Conservation (phyloP, 1,284 basidiomycete genomes). For the Apiotrichum brassicae region DNA sequence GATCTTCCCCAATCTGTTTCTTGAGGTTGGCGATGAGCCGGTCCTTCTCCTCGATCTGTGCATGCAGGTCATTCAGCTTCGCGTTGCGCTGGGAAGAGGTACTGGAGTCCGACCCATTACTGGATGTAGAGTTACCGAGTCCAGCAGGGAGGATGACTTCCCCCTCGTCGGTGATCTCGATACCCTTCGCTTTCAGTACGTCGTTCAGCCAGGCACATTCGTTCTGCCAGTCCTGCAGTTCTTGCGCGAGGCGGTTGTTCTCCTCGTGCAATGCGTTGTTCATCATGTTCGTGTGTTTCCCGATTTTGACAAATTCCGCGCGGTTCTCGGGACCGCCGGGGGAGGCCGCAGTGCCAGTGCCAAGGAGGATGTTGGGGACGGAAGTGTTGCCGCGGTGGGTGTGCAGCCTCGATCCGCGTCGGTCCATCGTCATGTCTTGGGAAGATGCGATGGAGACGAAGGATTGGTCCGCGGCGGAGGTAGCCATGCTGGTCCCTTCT, state of each 20-base stretch:
- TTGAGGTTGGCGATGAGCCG: conserved; percentile 20
- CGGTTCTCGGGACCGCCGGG: conserved; percentile 25
- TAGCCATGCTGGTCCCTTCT: conserved; percentile 15
- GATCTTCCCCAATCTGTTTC: conserved; percentile 3
- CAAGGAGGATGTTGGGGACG: conserved; percentile 35
- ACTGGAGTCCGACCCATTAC: background rate
- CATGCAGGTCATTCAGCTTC: conserved; percentile 25
- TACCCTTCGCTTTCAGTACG: conserved; percentile 26
- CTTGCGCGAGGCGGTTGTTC: conserved; percentile 36
- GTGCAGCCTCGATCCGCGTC: conserved; percentile 25
- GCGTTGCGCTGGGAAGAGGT: background rate
- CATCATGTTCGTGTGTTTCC: conserved; percentile 45
- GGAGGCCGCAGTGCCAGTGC: conserved; percentile 11
- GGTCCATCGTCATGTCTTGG: conserved; percentile 42
- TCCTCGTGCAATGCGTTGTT: conserved; percentile 41
- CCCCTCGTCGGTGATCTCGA: conserved; percentile 28
- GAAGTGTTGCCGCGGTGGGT: conserved; percentile 37
- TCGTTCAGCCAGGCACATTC: conserved; percentile 27
- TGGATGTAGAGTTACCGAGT: background rate
- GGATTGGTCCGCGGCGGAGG: conserved; percentile 25
- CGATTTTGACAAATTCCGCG: conserved; percentile 42
- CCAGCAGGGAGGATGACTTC: background rate
- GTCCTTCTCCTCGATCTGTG: conserved; percentile 27
- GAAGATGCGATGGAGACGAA: conserved; percentile 45
- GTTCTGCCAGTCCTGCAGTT: conserved; percentile 38